phyloP scores from a whole-genome alignment of 345 rosid species.

The Euphorbia lathyris region DNA sequence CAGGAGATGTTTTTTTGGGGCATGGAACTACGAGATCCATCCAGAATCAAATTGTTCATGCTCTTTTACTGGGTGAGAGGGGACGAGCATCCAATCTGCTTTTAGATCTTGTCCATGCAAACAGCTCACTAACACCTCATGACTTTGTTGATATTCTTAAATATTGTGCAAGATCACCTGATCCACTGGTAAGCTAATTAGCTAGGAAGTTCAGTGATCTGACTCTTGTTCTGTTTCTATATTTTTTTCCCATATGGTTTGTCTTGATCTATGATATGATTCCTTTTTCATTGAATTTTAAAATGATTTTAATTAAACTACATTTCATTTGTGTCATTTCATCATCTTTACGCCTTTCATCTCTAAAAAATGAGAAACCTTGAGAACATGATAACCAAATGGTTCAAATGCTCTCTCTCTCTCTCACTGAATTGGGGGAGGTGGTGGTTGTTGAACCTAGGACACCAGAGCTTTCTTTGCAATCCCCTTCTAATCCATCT shows the following conservation, averaged over 20 bases:
- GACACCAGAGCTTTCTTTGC: too few species aligned
- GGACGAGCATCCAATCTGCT: slow-evolving; percentile 61
- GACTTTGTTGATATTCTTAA: slow-evolving; percentile 55
- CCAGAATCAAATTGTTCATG: slow-evolving; percentile 55
- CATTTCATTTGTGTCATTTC: too few species aligned
- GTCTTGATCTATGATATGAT: neutral
- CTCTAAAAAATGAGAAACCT: too few species aligned
- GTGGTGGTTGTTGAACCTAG: too few species aligned
- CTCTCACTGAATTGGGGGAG: too few species aligned
- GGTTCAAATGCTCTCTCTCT: too few species aligned
- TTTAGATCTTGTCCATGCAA: slow-evolving; percentile 34
- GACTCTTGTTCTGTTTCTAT: neutral
- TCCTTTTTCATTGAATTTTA: neutral
- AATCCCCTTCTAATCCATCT: too few species aligned
- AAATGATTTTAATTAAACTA: too few species aligned
- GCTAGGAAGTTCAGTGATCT: slow-evolving; percentile 12
- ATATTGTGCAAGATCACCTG: slow-evolving; percentile 64
- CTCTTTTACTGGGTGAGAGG: slow-evolving; percentile 63
- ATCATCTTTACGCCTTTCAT: too few species aligned
- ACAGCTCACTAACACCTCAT: slow-evolving; percentile 24
- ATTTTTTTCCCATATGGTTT: neutral
- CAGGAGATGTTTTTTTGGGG: slow-evolving; percentile 33
- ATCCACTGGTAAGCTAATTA: slow-evolving; percentile 63
- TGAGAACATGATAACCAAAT: too few species aligned
- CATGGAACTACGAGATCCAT: slow-evolving; percentile 22